Evolutionary conservation across 108 stramenopile species (phyloP).

Genomic region (Bacterosira constricta): DNA sequence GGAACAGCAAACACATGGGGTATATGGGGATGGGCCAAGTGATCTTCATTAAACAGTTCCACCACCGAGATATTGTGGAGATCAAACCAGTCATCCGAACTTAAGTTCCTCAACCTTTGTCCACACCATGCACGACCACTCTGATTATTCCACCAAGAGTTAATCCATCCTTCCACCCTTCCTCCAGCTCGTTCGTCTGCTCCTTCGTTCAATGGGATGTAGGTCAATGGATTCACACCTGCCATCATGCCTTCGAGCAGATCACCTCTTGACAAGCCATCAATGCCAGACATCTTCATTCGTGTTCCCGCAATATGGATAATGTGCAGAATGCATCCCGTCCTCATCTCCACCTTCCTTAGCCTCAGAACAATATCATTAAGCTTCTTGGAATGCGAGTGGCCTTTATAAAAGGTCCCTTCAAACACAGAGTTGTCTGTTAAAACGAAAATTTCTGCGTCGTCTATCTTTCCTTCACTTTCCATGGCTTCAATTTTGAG

Average conservation of each 20-base stretch:
- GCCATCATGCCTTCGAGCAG: slow-evolving; percentile 48
- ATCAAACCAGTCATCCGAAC: slow-evolving; percentile 6
- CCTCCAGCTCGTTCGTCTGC: neutral
- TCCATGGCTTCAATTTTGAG: neutral
- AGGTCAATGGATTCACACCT: slow-evolving; percentile 7
- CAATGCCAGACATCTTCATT: slow-evolving; percentile 48
- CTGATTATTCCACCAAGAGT: slow-evolving; percentile 1
- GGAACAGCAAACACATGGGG: slow-evolving; percentile 35
- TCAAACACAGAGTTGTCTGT: slow-evolving; percentile 55
- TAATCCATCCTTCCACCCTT: neutral
- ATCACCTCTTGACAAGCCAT: slow-evolving; percentile 45
- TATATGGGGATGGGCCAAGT: slow-evolving; percentile 9
- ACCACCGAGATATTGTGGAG: neutral
- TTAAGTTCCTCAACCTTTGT: neutral
- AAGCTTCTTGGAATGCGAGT: slow-evolving; percentile 15
- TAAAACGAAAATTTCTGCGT: slow-evolving; percentile 34
- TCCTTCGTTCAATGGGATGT: slow-evolving; percentile 3
- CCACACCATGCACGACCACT: neutral
- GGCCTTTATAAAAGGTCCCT: slow-evolving; percentile 40
- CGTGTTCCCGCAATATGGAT: slow-evolving; percentile 46
- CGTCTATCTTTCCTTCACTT: neutral
- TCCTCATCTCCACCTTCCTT: neutral
- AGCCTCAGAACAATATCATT: slow-evolving; percentile 33
- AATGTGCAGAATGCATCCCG: slow-evolving; percentile 25
- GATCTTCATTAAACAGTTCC: slow-evolving; percentile 1